Base-by-base conservation (phyloP, 2,329 filamentous ascomycete species). In the Stachybotrys chlorohalonatus region DNA sequence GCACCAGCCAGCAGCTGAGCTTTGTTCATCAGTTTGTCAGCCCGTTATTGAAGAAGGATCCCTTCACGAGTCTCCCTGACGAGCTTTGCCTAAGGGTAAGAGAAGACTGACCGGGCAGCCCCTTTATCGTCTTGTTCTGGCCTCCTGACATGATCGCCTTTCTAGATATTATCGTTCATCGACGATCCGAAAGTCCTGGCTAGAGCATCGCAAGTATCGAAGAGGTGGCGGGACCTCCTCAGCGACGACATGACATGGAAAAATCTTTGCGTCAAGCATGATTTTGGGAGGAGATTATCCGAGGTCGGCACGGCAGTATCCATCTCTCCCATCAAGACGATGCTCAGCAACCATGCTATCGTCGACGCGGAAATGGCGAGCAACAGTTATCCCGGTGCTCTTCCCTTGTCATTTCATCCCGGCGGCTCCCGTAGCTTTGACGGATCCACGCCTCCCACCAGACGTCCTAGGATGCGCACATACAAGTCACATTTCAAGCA, bases 161-260 rank as follows among this genome's bases (percentile, higher is more conserved):
- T 53, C 5, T 65, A 96, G 88, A 89, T 99, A 60, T 79, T 99
- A 52, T 95, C 93, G 48, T 99, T 95, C 68, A 93, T 99, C 66
- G 94, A 99, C 65, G 94, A 99, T 66, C 92, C 94, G 1, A 94
- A 92, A 68, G 95, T 95, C 3, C 79, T 99, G 50, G 93, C 92
- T 46, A 83, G 94, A 67, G 89, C 94, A 53, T 96, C 93, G 6
- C 93, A 97, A 69, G 94, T 99, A n/a, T 99, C 94, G 53, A 85
- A 85, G 60, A 83, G 92, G 68, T 99, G 94, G 94, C 83, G 90
- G 59, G 92, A 96, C 70, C 79, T 99, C 7, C 79, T 99, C 52
- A 93, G 88, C 66, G 94, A 99, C 69, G 94, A 99, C 70, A 92
- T 96, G 73, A 95, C 94, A 1, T 99, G 94, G 94, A 96, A 96